A percentile compares a stretch with the other conserved stretches of the same genome.
Evolutionary conservation across 73 alveolate genomes (phyloP).

Genomic region (Symbiodinium natans): DNA sequence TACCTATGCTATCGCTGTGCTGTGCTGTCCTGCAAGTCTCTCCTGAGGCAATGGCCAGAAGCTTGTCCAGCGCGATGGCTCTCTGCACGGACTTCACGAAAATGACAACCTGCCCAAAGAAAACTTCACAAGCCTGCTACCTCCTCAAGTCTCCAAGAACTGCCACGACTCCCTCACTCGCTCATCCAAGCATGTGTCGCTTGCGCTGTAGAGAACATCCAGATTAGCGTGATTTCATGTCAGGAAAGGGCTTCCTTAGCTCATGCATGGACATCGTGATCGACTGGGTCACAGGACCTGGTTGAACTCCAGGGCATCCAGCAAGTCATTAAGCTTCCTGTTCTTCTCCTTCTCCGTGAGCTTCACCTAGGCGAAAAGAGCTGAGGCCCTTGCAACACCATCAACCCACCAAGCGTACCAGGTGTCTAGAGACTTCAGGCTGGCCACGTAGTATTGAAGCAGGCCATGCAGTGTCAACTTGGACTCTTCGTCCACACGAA

Average conservation of each 20-base stretch:
- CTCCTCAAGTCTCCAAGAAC: conserved; percentile 58
- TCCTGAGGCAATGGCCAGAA: conserved; percentile 70
- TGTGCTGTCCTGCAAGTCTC: neutral
- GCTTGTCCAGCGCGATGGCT: conserved; percentile 96
- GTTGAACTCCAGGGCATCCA: conserved; percentile 99
- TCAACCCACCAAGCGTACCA: too few relatives aligned
- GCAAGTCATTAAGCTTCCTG: conserved; percentile 98
- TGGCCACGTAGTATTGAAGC: conserved; percentile 97
- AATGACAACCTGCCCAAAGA: conserved; percentile 95
- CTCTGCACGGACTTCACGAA: conserved; percentile 96
- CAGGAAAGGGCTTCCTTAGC: too few relatives aligned
- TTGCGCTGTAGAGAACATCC: too few relatives aligned
- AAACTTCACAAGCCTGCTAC: too few relatives aligned
- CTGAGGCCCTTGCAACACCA: too few relatives aligned
- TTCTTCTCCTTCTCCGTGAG: conserved; percentile 99
- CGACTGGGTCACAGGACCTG: too few relatives aligned
- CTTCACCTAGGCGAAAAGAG: conserved; percentile 95
- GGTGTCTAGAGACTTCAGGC: too few relatives aligned
- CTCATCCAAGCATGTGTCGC: too few relatives aligned
- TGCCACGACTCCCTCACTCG: too few relatives aligned
- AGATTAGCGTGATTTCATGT: too few relatives aligned
- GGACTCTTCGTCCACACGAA: conserved; percentile 97
- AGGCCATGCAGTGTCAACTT: conserved; percentile 99
- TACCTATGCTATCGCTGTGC: too few relatives aligned
- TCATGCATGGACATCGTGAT: too few relatives aligned